phyloP scores from a whole-genome alignment of 2,329 filamentous ascomycete genomes.

The Aspergillus tubingensis region DNA sequence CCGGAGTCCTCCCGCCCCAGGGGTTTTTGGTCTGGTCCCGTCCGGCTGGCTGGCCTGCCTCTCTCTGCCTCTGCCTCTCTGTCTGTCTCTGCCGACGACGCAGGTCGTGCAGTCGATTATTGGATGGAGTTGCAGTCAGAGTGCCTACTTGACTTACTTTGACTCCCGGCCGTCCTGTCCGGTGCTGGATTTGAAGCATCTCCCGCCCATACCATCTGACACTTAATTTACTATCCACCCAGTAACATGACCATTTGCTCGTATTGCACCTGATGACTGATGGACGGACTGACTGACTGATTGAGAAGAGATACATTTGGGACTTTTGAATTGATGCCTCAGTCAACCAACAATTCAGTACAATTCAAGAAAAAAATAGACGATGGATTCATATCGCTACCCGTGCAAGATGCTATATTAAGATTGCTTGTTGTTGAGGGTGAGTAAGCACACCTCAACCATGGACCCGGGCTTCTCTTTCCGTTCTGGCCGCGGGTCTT shows the following conservation, averaged over 20 bases:
- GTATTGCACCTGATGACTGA: not conserved
- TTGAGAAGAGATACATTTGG: too few relatives aligned
- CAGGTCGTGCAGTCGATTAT: constrained; percentile 9
- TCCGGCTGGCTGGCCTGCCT: not conserved
- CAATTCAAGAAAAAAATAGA: too few relatives aligned
- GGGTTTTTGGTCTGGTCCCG: not conserved
- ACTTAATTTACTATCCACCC: not conserved
- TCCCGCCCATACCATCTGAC: not conserved
- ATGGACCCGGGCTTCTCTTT: constrained; percentile 7
- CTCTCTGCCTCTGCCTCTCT: not conserved
- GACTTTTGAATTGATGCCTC: not conserved
- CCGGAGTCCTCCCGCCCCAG: constrained; percentile 2
- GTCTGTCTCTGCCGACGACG: not conserved
- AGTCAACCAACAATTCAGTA: too few relatives aligned
- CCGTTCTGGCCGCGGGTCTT: constrained; percentile 6
- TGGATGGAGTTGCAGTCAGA: constrained; percentile 7
- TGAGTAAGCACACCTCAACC: not conserved
- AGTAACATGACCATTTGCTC: not conserved
- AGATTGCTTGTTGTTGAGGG: not conserved
- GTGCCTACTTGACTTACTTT: not conserved
- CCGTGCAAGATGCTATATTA: not conserved
- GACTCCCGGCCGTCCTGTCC: not conserved
- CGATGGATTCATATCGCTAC: not conserved
- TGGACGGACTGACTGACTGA: not conserved
- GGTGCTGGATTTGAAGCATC: not conserved